Conservation (phyloP, 176 grass and related monocot genomes). For the Calamus simplicifolius region DNA sequence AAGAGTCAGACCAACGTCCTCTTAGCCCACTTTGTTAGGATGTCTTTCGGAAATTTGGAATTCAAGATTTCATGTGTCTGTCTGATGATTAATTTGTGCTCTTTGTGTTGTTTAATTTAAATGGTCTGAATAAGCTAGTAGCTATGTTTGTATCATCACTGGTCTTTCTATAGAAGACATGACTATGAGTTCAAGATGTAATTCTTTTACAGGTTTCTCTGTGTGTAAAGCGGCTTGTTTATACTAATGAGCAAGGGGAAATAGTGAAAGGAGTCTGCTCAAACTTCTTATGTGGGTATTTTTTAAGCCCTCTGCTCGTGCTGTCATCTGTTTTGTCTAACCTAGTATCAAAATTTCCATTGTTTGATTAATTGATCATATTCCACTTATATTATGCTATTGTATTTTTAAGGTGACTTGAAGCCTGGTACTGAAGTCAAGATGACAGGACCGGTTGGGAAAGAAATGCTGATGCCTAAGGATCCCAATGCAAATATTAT, state of each 20-base stretch:
- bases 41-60: no score
- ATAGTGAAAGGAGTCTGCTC: slow-evolving; percentile 95
- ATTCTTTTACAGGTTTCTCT: slow-evolving; percentile 54
- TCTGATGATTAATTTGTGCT: no score
- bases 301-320: neutral
- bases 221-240: slow-evolving; percentile 94
- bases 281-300: slow-evolving; percentile 70
- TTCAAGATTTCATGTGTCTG: no score
- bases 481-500: slow-evolving; percentile 70
- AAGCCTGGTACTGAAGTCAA: slow-evolving; percentile 64
- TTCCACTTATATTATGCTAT: neutral
- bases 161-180: no score
- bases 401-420: slow-evolving; percentile 51
- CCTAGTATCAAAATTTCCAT: no score
- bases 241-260: slow-evolving; percentile 82
- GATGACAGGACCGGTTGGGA: slow-evolving; percentile 84
- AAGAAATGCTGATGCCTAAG: slow-evolving; percentile 99
- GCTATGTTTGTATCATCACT: no score
- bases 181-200: no score
- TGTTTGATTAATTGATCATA: neutral
- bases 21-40: no score
- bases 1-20: no score
- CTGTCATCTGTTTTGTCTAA: no score
- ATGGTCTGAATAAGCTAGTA: no score
- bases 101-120: no score